A percentile compares a stretch with the other conserved stretches of the same genome.
Conservation (phyloP, 2,329 filamentous ascomycete genomes). For the Byssothecium circinans region DNA sequence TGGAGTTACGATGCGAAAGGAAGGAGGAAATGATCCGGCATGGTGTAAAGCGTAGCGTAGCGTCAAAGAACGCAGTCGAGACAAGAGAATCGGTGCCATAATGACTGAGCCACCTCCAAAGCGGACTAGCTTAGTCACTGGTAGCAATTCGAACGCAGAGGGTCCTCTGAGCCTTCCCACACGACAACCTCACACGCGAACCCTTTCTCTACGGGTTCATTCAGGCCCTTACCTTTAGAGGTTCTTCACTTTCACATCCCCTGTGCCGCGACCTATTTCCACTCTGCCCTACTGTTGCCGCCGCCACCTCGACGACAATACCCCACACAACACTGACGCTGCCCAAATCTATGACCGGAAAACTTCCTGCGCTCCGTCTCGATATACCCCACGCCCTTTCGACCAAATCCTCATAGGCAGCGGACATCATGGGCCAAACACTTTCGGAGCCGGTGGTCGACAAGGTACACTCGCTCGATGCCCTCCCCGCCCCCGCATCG, state of each 20-base stretch:
- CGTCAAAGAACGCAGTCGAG: background rate
- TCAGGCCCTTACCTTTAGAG: background rate
- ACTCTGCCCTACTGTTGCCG: conserved; percentile 2
- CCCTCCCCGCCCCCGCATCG: conserved; percentile 35
- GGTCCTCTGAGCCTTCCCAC: background rate
- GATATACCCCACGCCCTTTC: conserved; percentile 22
- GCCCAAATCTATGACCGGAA: conserved; percentile 39
- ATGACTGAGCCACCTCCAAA: background rate
- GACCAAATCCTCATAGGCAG: conserved; percentile 32
- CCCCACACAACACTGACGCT: conserved; percentile 28
- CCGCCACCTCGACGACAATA: conserved; percentile 14
- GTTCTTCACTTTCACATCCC: background rate
- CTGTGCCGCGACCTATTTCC: conserved; percentile 4
- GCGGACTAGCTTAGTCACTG: background rate
- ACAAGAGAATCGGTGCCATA: background rate
- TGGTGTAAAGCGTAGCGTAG: background rate
- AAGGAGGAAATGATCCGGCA: background rate
- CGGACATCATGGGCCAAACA: conserved; percentile 85
- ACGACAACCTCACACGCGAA: conserved; percentile 18
- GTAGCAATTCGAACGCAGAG: background rate
- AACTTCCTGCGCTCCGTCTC: conserved; percentile 23
- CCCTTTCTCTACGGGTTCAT: conserved; percentile 5
- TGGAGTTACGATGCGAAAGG: too few relatives aligned
- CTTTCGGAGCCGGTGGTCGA: conserved; percentile 98
- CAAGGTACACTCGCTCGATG: conserved; percentile 70